A percentile compares a stretch with the other conserved stretches of the same genome.
Conservation (phyloP, 106 monocot genomes). For the Dactylorhiza incarnata region DNA sequence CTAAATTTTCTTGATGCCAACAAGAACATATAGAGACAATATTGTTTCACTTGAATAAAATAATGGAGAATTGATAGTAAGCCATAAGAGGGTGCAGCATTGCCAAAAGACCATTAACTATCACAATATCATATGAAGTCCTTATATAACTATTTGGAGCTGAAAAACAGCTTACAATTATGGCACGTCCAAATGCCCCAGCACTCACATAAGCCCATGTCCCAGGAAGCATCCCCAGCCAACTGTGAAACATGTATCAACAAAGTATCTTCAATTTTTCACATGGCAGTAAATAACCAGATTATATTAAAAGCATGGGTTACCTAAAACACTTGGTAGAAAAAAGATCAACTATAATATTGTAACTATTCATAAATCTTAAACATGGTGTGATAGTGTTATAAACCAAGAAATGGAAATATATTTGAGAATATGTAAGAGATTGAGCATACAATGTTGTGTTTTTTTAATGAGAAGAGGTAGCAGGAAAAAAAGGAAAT, state of each 20-base stretch:
- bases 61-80: neutral
- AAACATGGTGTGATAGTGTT: neutral
- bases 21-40: neutral
- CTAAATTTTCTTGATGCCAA: neutral
- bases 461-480: no score
- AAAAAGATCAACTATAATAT: neutral
- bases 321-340: neutral
- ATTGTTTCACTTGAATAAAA: neutral
- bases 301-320: neutral
- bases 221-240: conserved; percentile 26
- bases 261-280: neutral
- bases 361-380: neutral
- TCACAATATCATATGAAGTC: neutral
- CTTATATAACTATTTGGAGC: neutral
- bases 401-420: neutral
- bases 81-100: neutral
- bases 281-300: neutral
- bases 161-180: conserved; percentile 15
- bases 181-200: conserved; percentile 25
- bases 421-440: neutral
- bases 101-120: neutral
- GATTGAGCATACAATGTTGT: no score
- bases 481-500: no score
- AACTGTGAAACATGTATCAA: conserved; percentile 13
- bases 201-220: conserved; percentile 28